Conservation (phyloP, 192 early-diverging fungal species). For the Backusella luteola region DNA sequence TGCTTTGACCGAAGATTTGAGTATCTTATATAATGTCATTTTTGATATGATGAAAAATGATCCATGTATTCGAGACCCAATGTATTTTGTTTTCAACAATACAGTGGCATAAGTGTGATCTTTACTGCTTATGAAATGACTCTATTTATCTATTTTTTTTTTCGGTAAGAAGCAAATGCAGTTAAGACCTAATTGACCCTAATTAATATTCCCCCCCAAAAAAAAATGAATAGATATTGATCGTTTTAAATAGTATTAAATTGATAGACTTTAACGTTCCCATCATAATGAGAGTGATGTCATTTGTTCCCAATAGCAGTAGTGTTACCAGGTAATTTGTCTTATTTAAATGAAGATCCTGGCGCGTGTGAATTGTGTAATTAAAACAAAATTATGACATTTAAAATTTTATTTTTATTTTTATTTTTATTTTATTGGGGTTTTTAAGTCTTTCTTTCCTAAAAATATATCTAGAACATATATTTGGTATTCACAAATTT, state of each 20-base stretch:
- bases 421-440: background rate
- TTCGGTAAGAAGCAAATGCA: background rate
- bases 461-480: background rate
- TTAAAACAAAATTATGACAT: background rate
- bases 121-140: background rate
- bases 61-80: background rate
- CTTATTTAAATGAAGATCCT: background rate
- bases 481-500: background rate
- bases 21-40: background rate
- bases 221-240: background rate
- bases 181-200: background rate
- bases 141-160: background rate
- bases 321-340: slow-evolving; percentile 1
- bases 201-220: background rate
- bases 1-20: no score
- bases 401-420: background rate
- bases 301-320: background rate
- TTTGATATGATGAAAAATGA: background rate
- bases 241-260: background rate
- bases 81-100: no score
- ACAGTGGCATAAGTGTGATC: background rate
- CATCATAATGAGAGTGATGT: background rate
- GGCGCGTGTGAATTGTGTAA: background rate
- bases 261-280: no score
- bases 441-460: background rate